phyloP scores from a whole-genome alignment of 129 eudicot genomes.

The Deinandra increscens region DNA sequence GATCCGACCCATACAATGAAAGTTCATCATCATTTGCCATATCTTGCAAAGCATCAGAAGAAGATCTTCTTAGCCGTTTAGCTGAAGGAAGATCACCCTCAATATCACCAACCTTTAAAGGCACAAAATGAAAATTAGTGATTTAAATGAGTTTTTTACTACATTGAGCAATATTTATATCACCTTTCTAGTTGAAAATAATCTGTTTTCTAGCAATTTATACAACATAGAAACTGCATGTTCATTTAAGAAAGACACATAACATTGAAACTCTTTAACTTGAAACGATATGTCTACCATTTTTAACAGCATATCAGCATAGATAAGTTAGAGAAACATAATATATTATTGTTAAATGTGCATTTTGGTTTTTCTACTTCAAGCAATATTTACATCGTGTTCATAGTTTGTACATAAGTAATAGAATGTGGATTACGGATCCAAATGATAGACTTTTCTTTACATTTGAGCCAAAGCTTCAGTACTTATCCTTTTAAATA shows the following conservation, averaged over 20 bases:
- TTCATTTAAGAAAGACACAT: neutral
- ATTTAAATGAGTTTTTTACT: neutral
- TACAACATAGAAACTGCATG: neutral
- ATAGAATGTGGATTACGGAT: neutral
- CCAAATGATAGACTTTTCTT: neutral
- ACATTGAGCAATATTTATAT: neutral
- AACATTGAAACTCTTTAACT: neutral
- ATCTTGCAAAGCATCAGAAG: conserved; percentile 94
- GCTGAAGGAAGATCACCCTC: conserved; percentile 73
- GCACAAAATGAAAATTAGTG: conserved; percentile 2
- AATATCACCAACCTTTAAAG: conserved; percentile 73
- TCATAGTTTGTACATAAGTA: neutral
- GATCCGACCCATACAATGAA: conserved; percentile 79
- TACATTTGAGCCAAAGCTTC: conserved; percentile 13
- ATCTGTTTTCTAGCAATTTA: neutral
- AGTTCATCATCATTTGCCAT: conserved; percentile 83
- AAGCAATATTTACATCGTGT: neutral
- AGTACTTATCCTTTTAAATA: neutral
- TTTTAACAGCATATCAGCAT: neutral
- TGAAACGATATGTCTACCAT: neutral
- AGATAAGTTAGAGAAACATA: neutral
- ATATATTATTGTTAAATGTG: neutral
- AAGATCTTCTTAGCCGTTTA: conserved; percentile 73
- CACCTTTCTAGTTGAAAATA: neutral
- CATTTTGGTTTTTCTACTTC: neutral